These are phyloP conservation scores for Apiosordaria backusii DNA, from an alignment of 495 filamentous ascomycete genomes.

Conservation along the genomic window DNA sequence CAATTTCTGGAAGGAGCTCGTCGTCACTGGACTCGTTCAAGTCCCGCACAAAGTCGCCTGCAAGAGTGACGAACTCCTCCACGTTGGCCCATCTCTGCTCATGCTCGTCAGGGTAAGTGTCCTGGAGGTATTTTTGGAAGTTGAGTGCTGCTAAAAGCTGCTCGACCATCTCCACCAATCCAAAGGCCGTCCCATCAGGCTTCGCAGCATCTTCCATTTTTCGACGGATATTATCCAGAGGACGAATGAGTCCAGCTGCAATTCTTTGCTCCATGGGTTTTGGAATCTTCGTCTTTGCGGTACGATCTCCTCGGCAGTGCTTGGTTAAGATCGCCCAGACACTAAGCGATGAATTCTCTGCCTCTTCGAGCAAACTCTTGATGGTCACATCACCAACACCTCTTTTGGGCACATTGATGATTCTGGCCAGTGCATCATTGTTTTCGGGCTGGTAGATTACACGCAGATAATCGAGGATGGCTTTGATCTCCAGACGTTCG, in stretches of 20 bases:
- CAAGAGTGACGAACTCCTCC: conserved; percentile 77
- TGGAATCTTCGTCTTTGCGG: conserved; percentile 62
- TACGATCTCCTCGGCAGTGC: conserved; percentile 65
- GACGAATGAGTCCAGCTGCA: conserved; percentile 41
- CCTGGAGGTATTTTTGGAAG: conserved; percentile 69
- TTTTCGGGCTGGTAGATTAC: conserved; percentile 82
- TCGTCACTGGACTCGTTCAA: conserved; percentile 55
- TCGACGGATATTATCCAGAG: conserved; percentile 58
- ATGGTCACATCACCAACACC: conserved; percentile 81
- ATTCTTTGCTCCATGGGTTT: conserved; percentile 60
- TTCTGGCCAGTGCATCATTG: conserved; percentile 79
- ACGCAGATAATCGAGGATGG: conserved; percentile 82
- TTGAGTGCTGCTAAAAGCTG: conserved; percentile 68
- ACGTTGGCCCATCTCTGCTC: conserved; percentile 89
- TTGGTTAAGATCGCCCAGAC: conserved; percentile 73
- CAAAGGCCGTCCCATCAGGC: conserved; percentile 36
- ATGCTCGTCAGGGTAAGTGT: conserved; percentile 68
- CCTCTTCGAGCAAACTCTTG: conserved; percentile 66
- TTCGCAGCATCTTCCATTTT: conserved; percentile 50
- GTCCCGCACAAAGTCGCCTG: conserved; percentile 60
- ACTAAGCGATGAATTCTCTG: conserved; percentile 62
- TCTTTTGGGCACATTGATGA: conserved; percentile 81
- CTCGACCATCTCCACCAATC: conserved; percentile 68
- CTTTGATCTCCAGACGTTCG: conserved; percentile 86
- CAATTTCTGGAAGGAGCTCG: conserved; percentile 70